Base-by-base conservation (phyloP, 257 asterid species). In the Salvia hispanica region DNA sequence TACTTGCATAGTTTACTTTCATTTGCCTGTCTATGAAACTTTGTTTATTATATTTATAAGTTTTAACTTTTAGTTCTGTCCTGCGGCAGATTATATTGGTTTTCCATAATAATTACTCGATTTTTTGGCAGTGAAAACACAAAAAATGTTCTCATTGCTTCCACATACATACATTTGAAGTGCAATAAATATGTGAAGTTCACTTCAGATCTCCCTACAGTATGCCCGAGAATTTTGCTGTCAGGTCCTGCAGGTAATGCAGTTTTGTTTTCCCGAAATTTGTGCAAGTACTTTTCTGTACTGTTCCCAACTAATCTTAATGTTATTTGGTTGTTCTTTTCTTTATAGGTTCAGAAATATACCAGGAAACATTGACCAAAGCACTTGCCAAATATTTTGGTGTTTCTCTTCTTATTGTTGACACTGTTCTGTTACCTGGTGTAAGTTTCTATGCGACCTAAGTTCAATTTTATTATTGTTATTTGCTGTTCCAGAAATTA, bases 181-280 rank as follows among this genome's bases (percentile, higher is more conserved):
- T 76, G 95, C 70, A 63, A 76, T 75, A 78, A 77, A 67, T 82
- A 79, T 71, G 78, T 83, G 15, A 89, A 88, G 81, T 84, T 77
- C 76, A 74, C 89, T 69, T 76, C 95, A 4, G 91, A 80, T 71
- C 98, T 92, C 70, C 90, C 95, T 31, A 86, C 96, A 11, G 74
- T 92, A 66, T 89, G 95, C 78, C 96, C 98, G 4, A 81, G 95
- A 80, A 84, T 92, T 69, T 67, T 89, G 64, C 83, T 92, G 74
- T 87, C 96, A 21, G 97, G 97, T 62, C 98, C 98, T 66, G 84
- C 95, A 81, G 98, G 98, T 92, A 73, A 69, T 77, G 52, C 66
- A 43, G 64, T 67, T 68, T 47, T 13, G 55, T 50, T 25, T 25
- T 25, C 31, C 31, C 31, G 31, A 25, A 25, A 53, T 31, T 6